Evolutionary conservation across 768 basidiomycete species (phyloP).

Genomic region (Kondoa subrosea): DNA sequence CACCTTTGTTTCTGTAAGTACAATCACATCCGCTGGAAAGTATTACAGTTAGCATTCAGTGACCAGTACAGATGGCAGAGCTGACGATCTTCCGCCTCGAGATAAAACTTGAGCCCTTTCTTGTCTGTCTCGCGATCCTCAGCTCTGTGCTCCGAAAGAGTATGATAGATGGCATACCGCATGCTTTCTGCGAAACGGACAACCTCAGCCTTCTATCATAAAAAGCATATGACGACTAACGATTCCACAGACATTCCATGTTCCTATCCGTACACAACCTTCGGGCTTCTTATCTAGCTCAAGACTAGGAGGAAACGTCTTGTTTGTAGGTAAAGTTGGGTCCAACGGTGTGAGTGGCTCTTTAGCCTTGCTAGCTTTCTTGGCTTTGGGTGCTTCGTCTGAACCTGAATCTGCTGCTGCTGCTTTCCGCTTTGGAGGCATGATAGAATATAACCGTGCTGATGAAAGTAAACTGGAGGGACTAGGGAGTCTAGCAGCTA

Average conservation of each 20-base stretch:
- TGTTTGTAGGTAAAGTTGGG: constrained; percentile 20
- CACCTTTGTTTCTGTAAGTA: constrained; percentile 76
- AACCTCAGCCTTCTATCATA: constrained; percentile 41
- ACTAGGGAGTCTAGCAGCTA: too few species aligned
- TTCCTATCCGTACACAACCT: constrained; percentile 9
- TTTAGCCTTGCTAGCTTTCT: constrained; percentile 20
- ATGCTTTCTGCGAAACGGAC: not conserved
- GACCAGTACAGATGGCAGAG: not conserved
- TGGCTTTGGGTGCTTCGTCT: constrained; percentile 9
- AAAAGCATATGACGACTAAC: constrained; percentile 44
- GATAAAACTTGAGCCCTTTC: constrained; percentile 63
- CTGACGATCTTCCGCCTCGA: constrained; percentile 54
- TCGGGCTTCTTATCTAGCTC: constrained; percentile 10
- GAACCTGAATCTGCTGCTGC: not conserved
- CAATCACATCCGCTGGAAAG: constrained; percentile 49
- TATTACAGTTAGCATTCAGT: not conserved
- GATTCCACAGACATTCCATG: constrained; percentile 46
- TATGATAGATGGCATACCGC: constrained; percentile 3
- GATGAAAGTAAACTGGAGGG: too few species aligned
- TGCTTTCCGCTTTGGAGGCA: constrained; percentile 8
- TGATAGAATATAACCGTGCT: too few species aligned
- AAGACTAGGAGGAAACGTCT: constrained; percentile 22
- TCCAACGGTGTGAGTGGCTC: constrained; percentile 26
- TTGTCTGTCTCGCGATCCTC: too few species aligned
- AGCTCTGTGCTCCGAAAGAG: not conserved